phyloP scores from a whole-genome alignment of 1,139 yeast genomes.

The Candida dubliniensis region DNA sequence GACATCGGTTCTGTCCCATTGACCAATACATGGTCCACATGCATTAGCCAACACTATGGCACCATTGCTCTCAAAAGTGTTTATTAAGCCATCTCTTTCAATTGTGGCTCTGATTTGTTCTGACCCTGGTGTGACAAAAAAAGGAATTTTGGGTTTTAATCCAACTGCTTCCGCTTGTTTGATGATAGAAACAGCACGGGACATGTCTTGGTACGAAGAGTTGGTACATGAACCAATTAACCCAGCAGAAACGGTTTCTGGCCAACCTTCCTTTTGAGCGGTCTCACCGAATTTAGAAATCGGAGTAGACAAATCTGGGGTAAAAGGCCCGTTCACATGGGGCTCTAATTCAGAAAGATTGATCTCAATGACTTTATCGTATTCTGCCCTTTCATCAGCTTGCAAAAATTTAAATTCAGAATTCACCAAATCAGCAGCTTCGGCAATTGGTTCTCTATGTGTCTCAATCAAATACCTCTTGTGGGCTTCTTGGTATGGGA shows the following conservation, averaged over 20 bases:
- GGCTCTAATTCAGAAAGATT: constrained; percentile 96
- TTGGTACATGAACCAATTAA: constrained; percentile 99
- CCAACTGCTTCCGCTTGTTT: constrained; percentile 91
- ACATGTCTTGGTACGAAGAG: constrained; percentile 98
- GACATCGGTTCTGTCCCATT: constrained; percentile 98
- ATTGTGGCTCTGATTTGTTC: constrained; percentile 99
- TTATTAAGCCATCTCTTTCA: constrained; percentile 93
- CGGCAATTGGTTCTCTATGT: constrained; percentile 76
- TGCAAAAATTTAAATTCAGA: constrained; percentile 58
- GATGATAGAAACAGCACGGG: constrained; percentile 93
- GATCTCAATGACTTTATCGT: constrained; percentile 93
- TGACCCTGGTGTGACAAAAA: constrained; percentile 97
- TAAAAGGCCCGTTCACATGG: constrained; percentile 97
- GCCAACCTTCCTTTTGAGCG: constrained; percentile 90
- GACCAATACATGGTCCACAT: constrained; percentile 99
- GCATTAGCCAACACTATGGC: constrained; percentile 97
- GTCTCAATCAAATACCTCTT: constrained; percentile 82
- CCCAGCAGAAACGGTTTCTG: constrained; percentile 90
- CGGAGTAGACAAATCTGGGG: constrained; percentile 99
- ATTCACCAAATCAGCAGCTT: constrained; percentile 80
- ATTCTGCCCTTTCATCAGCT: constrained; percentile 94
- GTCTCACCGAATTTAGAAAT: constrained; percentile 88
- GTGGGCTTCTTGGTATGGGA: constrained; percentile 92
- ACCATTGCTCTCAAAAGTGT: constrained; percentile 88
- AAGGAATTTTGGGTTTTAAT: constrained; percentile 83